phyloP scores from a whole-genome alignment of 106 monocot species.

The Narthecium ossifragum region DNA sequence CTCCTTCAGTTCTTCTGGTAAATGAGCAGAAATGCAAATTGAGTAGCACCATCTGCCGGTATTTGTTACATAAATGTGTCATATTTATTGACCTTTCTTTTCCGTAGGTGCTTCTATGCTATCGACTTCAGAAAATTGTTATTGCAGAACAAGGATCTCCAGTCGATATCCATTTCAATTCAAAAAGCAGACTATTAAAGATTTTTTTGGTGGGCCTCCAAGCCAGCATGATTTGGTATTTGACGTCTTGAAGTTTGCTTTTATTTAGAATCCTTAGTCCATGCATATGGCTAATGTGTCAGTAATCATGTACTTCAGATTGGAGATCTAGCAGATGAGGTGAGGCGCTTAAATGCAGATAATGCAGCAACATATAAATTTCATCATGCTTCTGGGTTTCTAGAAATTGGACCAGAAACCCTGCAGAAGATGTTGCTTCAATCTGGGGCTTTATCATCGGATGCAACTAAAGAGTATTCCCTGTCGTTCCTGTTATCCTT shows the following conservation, averaged over 20 bases:
- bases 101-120: constrained; percentile 35
- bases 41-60: neutral
- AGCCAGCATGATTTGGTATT: constrained; percentile 31
- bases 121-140: constrained; percentile 33
- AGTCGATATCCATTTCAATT: constrained; percentile 54
- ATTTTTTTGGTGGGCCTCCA: constrained; percentile 67
- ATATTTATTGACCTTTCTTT: constrained; percentile 12
- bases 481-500: neutral
- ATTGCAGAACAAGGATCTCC: constrained; percentile 37
- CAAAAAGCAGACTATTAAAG: constrained; percentile 37
- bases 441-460: constrained; percentile 56
- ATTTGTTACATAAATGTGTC: neutral
- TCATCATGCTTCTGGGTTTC: constrained; percentile 10
- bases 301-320: constrained; percentile 17
- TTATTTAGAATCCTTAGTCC: neutral
- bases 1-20: constrained; percentile 34
- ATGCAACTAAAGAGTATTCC: constrained; percentile 62
- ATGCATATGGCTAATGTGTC: neutral
- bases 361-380: constrained; percentile 58
- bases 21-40: constrained; percentile 7
- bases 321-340: constrained; percentile 37
- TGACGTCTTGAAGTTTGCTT: constrained; percentile 1
- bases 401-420: constrained; percentile 35
- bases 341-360: constrained; percentile 50
- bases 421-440: constrained; percentile 56